Base-by-base conservation (phyloP, 2,329 filamentous ascomycete genomes). In the Alternaria hordeiaustralica region DNA sequence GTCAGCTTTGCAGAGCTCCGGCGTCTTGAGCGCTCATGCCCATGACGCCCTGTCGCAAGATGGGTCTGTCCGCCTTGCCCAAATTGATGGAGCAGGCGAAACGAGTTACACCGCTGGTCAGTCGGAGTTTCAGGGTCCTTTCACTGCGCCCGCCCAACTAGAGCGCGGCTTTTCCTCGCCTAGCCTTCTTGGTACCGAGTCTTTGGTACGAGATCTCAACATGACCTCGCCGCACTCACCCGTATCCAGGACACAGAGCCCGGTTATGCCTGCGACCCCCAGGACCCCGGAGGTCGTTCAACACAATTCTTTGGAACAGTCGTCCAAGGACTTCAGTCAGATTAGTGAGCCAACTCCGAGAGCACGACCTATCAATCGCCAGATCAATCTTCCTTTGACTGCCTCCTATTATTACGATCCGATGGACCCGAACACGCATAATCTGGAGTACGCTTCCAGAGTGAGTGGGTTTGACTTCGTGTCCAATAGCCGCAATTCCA, bases 1-100 rank as follows among this genome's bases (percentile, higher is more conserved):
- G 26, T 87, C 87, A 20, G 84, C 84, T 11, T 71, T 89, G 13
- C 79, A 82, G 54, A 87, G 84, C 71, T 87, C 87, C 15, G 83
- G 83, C 12, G 76, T 83, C 20, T 75, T 88, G 6, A 71, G 68
- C 33, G 68, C 65, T 15, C 72, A 75, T 41, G 73, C 71, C 15
- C 74, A 76, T 21, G 67, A 70, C 28, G 79, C 78, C 15, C 63
- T 80, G 11, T 76, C 71, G 4, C 54, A 71, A 18, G 70, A 68
- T 6, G 68, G 59, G 8, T 62, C 64, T 21, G 59, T 61, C 30
- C 66, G 59, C 6, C 45, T 46, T n/a, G 26, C 25, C 10, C 56
- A 61, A 13, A 56, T 55, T 25, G 58, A 57, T 15, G 57, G 47
- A 25, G 36, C 43, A 43, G 50, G 33, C 12, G 43, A 63, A 6